Conservation (phyloP, 768 basidiomycete genomes). For the Suillus tomentosus region DNA sequence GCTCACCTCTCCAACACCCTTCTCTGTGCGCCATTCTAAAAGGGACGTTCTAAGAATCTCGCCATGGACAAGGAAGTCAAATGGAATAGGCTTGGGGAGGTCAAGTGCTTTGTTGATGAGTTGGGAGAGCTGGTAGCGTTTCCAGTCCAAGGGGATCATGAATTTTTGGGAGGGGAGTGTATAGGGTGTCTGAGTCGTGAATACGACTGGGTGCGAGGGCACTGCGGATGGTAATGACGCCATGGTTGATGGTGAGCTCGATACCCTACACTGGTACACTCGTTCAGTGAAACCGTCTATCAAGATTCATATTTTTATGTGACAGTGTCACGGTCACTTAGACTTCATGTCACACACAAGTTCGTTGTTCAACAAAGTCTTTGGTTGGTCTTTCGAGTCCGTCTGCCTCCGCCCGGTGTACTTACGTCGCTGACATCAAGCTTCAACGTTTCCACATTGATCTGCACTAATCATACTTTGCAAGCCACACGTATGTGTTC, state of each 20-base stretch:
- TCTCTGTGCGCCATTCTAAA: constrained; percentile 72
- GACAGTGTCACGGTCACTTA: neutral
- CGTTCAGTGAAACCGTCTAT: neutral
- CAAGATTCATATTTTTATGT: neutral
- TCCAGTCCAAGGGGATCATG: constrained; percentile 89
- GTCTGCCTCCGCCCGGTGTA: neutral
- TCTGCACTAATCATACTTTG: neutral
- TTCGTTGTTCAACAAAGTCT: too few species aligned
- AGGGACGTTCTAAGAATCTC: constrained; percentile 73
- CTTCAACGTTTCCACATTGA: neutral
- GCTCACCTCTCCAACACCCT: constrained; percentile 68
- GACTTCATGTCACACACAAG: neutral
- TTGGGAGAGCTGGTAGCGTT: constrained; percentile 94
- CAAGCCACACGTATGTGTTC: neutral
- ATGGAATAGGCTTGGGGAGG: constrained; percentile 75
- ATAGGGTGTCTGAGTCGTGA: constrained; percentile 74
- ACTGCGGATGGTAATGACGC: constrained; percentile 14
- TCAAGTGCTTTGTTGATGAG: constrained; percentile 93
- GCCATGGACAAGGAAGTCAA: constrained; percentile 90
- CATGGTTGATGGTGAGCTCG: neutral
- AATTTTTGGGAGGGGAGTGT: constrained; percentile 85
- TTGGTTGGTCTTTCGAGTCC: neutral
- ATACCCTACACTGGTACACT: neutral
- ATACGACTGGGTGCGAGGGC: constrained; percentile 59
- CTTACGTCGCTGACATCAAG: neutral